Percentiles rank a stretch among this genome's conserved stretches.
phyloP scores from a whole-genome alignment of 116 monocot species.

The Phalaenopsis hybrid region DNA sequence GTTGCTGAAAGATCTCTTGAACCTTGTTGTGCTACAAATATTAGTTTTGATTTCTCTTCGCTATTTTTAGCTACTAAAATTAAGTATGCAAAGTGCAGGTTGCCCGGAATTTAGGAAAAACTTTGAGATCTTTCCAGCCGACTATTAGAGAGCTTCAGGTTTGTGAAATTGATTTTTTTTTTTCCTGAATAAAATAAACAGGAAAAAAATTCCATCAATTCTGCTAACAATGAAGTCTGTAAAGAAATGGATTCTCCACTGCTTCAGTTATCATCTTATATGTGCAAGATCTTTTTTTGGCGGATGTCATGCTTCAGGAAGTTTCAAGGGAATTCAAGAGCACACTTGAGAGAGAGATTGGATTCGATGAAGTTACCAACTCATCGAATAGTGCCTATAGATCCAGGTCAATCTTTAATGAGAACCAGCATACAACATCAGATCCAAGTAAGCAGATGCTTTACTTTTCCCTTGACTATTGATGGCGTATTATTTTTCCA shows the following conservation, averaged over 20 bases:
- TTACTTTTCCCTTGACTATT: neutral
- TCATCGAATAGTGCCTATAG: conserved; percentile 31
- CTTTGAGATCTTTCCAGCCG: conserved; percentile 86
- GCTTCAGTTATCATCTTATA: neutral
- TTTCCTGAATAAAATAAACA: neutral
- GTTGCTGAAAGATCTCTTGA: neutral
- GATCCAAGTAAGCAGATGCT: conserved; percentile 57
- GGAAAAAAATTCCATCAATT: neutral
- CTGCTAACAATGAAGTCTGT: neutral
- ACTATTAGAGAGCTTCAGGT: conserved; percentile 98
- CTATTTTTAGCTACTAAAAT: neutral
- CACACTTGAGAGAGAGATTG: conserved; percentile 92
- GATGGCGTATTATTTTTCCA: neutral
- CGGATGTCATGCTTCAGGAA: conserved; percentile 41
- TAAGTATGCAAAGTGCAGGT: conserved; percentile 45
- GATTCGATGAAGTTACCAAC: conserved; percentile 69
- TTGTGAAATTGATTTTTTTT: conserved; percentile 1
- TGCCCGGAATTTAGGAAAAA: conserved; percentile 86
- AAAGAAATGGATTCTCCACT: neutral
- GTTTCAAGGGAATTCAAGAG: conserved; percentile 95
- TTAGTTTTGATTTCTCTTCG: neutral
- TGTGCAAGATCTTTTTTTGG: neutral
- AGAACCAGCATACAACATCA: conserved; percentile 28
- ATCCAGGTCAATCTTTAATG: conserved; percentile 23
- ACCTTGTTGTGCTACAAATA: neutral